Evolutionary conservation across 2,329 filamentous ascomycete species (phyloP), one percentile per base, ranked within the genome.

Genomic region (Hypoxylon sp.): DNA sequence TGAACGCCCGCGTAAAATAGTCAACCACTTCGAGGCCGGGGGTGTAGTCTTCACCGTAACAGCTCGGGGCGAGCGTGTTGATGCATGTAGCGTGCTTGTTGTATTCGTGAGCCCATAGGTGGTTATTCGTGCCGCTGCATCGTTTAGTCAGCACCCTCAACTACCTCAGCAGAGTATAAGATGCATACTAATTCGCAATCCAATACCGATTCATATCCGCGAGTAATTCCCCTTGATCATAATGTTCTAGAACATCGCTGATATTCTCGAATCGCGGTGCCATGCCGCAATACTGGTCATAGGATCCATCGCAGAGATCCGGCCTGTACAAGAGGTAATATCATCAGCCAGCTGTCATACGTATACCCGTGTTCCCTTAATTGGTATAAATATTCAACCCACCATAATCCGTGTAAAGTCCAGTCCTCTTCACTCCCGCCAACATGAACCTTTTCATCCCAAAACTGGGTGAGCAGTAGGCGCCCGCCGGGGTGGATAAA

Each of bases 61-160:
- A 93, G 19, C 80, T 75, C 0, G 90, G 86, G 2, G 89, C 81
- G 50, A 93, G 85, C 0, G 91, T 93, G 76, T 87, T 90, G 74
- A 93, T 88, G 80, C 91, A 93, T 11, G 90, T 92, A 33, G 88
- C 91, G 77, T 93, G 90, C 78, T 91, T 92, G 78, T 85, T 84
- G 87, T 89, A 93, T 76, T 93, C 91, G 79, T 92, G 89, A 73
- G 87, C 84, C 91, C 91, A 93, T 73, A 93, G 77, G 57, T 80
- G 77, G 33, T 80, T 75, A 70, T 83, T 83, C 22, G 78, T 75
- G 26, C 81, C 81, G 60, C 80, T 80, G 60, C 19, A 51, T 31
- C 26, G 13, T 19, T 17, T 50, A 13, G 47, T 60, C 19, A 63
- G 60, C 51, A 39, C 22, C 3, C 31, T 6, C 22, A 11, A 4